phyloP scores from a whole-genome alignment of 805 yeast species.

The Starmerella bacillaris region DNA sequence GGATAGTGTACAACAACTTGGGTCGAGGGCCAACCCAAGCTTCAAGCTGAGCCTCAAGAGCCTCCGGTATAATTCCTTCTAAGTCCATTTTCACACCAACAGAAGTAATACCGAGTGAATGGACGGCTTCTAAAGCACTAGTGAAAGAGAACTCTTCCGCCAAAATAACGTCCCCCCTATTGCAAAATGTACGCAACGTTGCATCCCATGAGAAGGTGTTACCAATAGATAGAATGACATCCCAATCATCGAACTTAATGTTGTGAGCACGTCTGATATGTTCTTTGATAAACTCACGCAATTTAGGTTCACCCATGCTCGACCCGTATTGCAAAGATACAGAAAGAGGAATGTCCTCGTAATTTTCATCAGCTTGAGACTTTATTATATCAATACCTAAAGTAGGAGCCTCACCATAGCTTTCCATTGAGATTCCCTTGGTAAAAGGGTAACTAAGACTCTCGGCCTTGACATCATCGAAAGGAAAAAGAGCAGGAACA shows the following conservation, averaged over 20 bases:
- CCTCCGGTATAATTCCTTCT: constrained; percentile 59
- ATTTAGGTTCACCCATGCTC: constrained; percentile 64
- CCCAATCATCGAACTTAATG: constrained; percentile 53
- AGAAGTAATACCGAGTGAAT: constrained; percentile 48
- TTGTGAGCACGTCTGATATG: constrained; percentile 36
- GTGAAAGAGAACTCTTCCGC: constrained; percentile 72
- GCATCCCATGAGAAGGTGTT: constrained; percentile 87
- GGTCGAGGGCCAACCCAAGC: constrained; percentile 51
- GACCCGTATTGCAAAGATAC: constrained; percentile 84
- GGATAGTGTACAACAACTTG: constrained; percentile 70
- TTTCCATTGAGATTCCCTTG: constrained; percentile 37
- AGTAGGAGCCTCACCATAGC: constrained; percentile 21
- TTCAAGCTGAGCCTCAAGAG: constrained; percentile 40
- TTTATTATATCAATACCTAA: constrained; percentile 19
- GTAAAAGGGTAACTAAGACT: constrained; percentile 57
- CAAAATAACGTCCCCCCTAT: constrained; percentile 65
- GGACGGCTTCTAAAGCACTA: constrained; percentile 67
- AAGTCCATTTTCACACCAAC: constrained; percentile 66
- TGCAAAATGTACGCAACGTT: constrained; percentile 53
- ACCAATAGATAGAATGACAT: constrained; percentile 51
- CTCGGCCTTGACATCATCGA: constrained; percentile 52
- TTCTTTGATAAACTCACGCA: constrained; percentile 48
- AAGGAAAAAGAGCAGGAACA: constrained; percentile 77
- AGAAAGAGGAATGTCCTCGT: constrained; percentile 45
- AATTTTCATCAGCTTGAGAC: constrained; percentile 23